These are phyloP conservation scores for Beauveria asiatica DNA, from an alignment of 2,329 filamentous ascomycete genomes.

Conservation along the genomic window DNA sequence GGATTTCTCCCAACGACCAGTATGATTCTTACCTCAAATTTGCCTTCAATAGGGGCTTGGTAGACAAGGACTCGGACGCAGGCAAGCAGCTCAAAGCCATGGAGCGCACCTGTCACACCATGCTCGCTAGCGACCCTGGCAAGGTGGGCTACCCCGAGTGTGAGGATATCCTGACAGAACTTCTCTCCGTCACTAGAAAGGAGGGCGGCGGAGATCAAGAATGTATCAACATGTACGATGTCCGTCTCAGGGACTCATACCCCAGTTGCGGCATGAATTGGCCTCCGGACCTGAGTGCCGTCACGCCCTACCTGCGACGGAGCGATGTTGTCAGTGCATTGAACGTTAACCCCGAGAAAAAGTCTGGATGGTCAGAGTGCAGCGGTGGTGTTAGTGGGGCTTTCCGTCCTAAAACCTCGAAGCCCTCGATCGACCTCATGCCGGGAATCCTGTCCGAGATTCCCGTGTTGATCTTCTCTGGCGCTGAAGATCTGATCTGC, in stretches of 20 bases:
- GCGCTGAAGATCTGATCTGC: constrained; percentile 90
- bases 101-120: constrained; percentile 59
- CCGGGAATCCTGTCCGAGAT: constrained; percentile 71
- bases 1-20: constrained; percentile 86
- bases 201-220: constrained; percentile 40
- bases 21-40: constrained; percentile 81
- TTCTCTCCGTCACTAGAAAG: constrained; percentile 58
- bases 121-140: constrained; percentile 37
- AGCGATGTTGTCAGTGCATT: constrained; percentile 71
- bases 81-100: constrained; percentile 60
- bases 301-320: constrained; percentile 79
- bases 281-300: constrained; percentile 73
- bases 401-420: constrained; percentile 64
- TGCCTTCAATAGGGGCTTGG: constrained; percentile 65
- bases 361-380: constrained; percentile 87
- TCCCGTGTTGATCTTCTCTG: constrained; percentile 80
- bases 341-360: constrained; percentile 73
- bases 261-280: constrained; percentile 95
- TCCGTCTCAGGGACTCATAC: constrained; percentile 71
- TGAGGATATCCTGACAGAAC: constrained; percentile 65
- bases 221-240: constrained; percentile 96
- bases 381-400: constrained; percentile 65
- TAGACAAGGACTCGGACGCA: constrained; percentile 56
- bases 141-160: constrained; percentile 62
- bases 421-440: constrained; percentile 64